A percentile compares a stretch with the other conserved stretches of the same genome.
phyloP scores from a whole-genome alignment of 768 basidiomycete species.

The Gelatoporia subvermispora region DNA sequence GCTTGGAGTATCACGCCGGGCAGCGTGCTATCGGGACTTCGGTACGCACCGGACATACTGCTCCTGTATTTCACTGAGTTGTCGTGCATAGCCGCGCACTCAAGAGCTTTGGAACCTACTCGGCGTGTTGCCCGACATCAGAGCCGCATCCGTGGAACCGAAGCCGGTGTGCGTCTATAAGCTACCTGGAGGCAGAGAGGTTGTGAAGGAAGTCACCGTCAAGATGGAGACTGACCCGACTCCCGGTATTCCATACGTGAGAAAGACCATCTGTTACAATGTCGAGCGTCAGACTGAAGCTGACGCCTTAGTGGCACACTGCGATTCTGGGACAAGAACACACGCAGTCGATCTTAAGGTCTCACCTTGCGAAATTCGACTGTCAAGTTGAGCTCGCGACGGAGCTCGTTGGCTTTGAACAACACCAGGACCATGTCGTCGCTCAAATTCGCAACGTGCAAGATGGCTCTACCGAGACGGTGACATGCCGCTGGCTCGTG shows the following conservation, averaged over 20 bases:
- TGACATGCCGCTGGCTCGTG: slow-evolving; percentile 28
- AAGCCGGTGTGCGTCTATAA: slow-evolving; percentile 11
- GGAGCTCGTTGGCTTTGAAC: slow-evolving; percentile 29
- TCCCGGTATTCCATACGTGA: slow-evolving; percentile 12
- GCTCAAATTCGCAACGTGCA: slow-evolving; percentile 18
- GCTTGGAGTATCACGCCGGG: slow-evolving; percentile 12
- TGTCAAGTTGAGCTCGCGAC: slow-evolving; percentile 30
- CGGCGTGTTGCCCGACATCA: slow-evolving; percentile 14
- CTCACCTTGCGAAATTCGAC: slow-evolving; percentile 16
- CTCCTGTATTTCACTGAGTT: no score
- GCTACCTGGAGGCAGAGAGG: slow-evolving; percentile 13
- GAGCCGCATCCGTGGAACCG: background rate
- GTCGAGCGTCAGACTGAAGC: background rate
- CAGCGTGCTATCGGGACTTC: slow-evolving; percentile 23
- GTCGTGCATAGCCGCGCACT: slow-evolving; percentile 13
- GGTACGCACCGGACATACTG: slow-evolving; percentile 18
- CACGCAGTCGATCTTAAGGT: slow-evolving; percentile 24
- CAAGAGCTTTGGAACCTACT: slow-evolving; percentile 15
- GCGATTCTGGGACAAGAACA: no score
- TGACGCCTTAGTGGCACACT: background rate
- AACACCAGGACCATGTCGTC: slow-evolving; percentile 25
- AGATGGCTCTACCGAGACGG: slow-evolving; percentile 18
- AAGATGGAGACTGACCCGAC: background rate
- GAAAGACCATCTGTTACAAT: background rate
- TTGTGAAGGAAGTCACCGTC: background rate